Evolutionary conservation across 1,139 yeast genomes (phyloP), one percentile per base, ranked within the genome.

Genomic region (Yarrowia galli): DNA sequence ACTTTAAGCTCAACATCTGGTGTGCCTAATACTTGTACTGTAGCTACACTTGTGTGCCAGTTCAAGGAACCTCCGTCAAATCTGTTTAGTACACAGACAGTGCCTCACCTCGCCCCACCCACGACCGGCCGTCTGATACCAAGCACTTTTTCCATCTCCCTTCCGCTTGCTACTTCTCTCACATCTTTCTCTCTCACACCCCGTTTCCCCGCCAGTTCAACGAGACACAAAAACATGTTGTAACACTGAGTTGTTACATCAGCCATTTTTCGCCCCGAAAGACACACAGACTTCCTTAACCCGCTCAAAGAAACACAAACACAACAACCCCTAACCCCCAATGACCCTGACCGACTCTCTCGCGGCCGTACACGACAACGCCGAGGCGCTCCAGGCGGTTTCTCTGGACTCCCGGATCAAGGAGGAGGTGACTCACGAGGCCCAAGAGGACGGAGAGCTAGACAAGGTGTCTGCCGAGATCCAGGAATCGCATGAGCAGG

Each of bases 1-100:
- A 36, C 20, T 53, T 53, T 53, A 53, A 53, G 60, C 60, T 53
- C 60, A 53, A 53, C 43, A 53, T 53, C 32, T 22, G 60, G 45
- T 16, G 35, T 49, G 56, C 42, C 18, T 28, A 28, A 28, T 28
- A 28, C 32, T 28, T 25, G 28, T 25, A 25, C 28, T 32, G 23
- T 6, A n/a, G 13, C 23, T n/a, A 22, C n/a, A n/a, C n/a, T n/a
- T n/a, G n/a, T n/a, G n/a, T n/a, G 9, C 16, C 12, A 16, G 20
- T 16, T 23, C n/a, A 25, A 49, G 56, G 35, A 46, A 32, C 56
- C 25, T 49, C n/a, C 56, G 20, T n/a, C 53, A 7, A 7, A 15
- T 48, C 53, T 16, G 48, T 48, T 15, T 48, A 22, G 35, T 43
- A 43, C 48, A 20, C 32, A 28, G 32, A 7, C 28, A 2, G 46